Evolutionary conservation across 306 rosid genomes (phyloP), one percentile per base, ranked within the genome.

Genomic region (Senna tora): DNA sequence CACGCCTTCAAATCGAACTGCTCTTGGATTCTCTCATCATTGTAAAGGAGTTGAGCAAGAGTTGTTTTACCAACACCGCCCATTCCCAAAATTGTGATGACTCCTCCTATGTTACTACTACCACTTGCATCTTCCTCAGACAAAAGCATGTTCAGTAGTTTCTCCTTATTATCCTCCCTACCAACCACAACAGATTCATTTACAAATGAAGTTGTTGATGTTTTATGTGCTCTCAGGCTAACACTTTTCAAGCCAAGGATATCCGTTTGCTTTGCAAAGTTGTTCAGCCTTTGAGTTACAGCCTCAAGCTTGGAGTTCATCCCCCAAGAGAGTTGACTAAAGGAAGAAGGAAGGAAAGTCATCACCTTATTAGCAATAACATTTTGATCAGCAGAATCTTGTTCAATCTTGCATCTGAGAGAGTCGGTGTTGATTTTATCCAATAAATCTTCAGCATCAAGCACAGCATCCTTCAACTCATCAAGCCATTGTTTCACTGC

Each of bases 11-110:
- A 7, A 65, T 47, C 74, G 57, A 78, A 72, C 9, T 65, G 69
- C n/a, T 50, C 6, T 0, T 41, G 36, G 4, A 79, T 78, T 43
- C 32, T 28, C 0, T 32, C 12, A 2, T 78, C 50, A 32, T 72
- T 78, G 46, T 78, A 78, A 55, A 72, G 73, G 50, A 39, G 32
- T 46, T 78, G 82, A 34, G 72, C 82, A 12, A 71, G 79, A 39
- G 86, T 79, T 4, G 86, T 79, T 73, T 85, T 85, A 0, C 89
- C 89, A 12, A 85, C 30, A 30, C 82, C 78, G 0, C 74, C 82
- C 78, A 78, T 73, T 7, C 78, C 82, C 9, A 50, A 52, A 5
- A 78, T 73, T 25, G 82, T 33, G 11, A 78, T 3, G 9, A 78
- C 79, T 14, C 54, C 71, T 30, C 73, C n/a, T n/a, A n/a, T n/a